phyloP scores from a whole-genome alignment of 2,329 filamentous ascomycete species.

The Dactylellina haptotyla region DNA sequence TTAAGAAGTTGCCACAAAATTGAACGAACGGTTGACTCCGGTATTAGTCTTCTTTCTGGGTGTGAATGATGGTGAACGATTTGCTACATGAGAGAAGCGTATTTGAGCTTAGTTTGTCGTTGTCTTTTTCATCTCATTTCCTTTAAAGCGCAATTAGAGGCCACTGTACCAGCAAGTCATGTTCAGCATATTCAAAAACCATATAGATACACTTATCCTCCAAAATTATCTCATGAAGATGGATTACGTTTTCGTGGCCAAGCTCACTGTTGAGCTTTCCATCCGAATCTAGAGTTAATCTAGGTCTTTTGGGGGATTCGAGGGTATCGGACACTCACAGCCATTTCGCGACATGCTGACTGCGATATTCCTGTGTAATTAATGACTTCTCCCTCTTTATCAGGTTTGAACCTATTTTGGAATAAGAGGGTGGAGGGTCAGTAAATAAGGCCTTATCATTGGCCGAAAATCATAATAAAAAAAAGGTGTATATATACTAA shows the following conservation, averaged over 20 bases:
- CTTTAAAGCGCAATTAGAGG: too few relatives aligned
- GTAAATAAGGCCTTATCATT: too few relatives aligned
- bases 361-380: constrained; percentile 98
- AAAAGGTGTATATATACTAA: too few relatives aligned
- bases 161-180: constrained; percentile 78
- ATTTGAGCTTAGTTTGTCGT: neutral
- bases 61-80: constrained; percentile 89
- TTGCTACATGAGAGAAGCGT: constrained; percentile 64
- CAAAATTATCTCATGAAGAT: constrained; percentile 91
- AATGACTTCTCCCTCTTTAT: constrained; percentile 94
- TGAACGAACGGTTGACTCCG: constrained; percentile 86
- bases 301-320: neutral
- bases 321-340: constrained; percentile 60
- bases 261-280: constrained; percentile 82
- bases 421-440: too few relatives aligned
- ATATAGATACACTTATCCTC: constrained; percentile 99
- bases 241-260: constrained; percentile 86
- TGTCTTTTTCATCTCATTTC: too few relatives aligned
- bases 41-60: constrained; percentile 83
- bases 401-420: constrained; percentile 87
- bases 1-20: constrained; percentile 97
- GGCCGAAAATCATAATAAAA: too few relatives aligned
- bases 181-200: constrained; percentile 98
- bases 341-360: constrained; percentile 96
- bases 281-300: neutral